A percentile compares a stretch with the other conserved stretches of the same genome.
Evolutionary conservation across 1,139 yeast species (phyloP).

Genomic region (Lodderomyces oxycetoniae): DNA sequence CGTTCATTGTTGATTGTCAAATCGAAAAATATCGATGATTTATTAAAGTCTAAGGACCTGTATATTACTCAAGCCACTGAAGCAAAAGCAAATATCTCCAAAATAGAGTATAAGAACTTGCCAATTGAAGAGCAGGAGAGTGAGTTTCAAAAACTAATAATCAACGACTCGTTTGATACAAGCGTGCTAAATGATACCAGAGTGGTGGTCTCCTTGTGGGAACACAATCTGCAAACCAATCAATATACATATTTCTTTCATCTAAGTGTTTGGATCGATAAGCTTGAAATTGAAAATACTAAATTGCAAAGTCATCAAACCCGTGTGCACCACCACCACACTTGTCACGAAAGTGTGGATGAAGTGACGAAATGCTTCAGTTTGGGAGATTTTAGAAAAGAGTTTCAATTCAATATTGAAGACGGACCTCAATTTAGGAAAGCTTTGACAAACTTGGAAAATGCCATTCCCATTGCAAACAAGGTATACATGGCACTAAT

Average conservation of each 20-base stretch:
- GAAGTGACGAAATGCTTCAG: conserved; percentile 3
- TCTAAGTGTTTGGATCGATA: conserved; percentile 30
- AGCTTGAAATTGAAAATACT: conserved; percentile 4
- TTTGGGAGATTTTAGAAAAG: conserved; percentile 23
- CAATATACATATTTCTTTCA: conserved; percentile 23
- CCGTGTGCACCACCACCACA: too few species aligned
- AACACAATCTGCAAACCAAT: conserved; percentile 16
- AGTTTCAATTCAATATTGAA: conserved; percentile 40
- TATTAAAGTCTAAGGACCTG: conserved; percentile 9
- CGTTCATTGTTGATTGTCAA: conserved; percentile 29
- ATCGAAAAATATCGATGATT: conserved; percentile 8
- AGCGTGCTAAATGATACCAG: conserved; percentile 17
- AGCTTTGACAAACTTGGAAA: conserved; percentile 51
- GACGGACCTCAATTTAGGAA: conserved; percentile 78
- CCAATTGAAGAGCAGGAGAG: conserved; percentile 22
- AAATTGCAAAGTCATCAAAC: too few species aligned
- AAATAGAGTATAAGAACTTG: conserved; percentile 22
- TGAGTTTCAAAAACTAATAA: conserved; percentile 23
- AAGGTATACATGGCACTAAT: conserved; percentile 31
- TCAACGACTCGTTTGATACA: conserved; percentile 28
- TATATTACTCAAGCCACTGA: conserved; percentile 7
- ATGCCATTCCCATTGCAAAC: conserved; percentile 45
- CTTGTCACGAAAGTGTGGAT: too few species aligned
- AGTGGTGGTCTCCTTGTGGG: conserved; percentile 31
- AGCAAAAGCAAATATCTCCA: conserved; percentile 20